Conservation (phyloP, 352 stramenopile species). For the Phytophthora sojae region DNA sequence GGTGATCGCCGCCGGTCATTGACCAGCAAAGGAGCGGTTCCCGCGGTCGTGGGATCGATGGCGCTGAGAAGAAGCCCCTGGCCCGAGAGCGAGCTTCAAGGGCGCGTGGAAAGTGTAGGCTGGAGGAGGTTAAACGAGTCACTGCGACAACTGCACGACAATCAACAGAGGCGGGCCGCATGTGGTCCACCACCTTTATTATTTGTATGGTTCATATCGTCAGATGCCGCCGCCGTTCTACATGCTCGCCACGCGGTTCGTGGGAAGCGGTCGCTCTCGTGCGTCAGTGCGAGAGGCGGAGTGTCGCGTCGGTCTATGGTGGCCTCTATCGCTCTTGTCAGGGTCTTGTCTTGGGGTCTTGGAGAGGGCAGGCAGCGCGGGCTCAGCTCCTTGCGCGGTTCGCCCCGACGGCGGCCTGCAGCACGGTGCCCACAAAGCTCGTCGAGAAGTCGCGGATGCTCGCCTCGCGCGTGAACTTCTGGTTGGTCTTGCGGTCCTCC, state of each 20-base stretch:
- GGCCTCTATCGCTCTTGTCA: slow-evolving; percentile 4
- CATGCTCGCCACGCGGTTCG: slow-evolving; percentile 26
- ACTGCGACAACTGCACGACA: slow-evolving; percentile 31
- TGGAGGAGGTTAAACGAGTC: slow-evolving; percentile 29
- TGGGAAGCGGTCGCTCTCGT: slow-evolving; percentile 9
- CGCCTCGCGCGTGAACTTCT: slow-evolving; percentile 27
- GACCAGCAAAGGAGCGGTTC: slow-evolving; percentile 6
- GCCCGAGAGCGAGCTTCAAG: background rate
- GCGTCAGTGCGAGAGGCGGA: slow-evolving; percentile 27
- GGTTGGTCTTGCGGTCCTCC: slow-evolving; percentile 56
- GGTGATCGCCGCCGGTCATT: background rate
- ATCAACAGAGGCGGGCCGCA: slow-evolving; percentile 19
- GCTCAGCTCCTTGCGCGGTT: slow-evolving; percentile 11
- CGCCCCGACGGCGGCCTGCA: slow-evolving; percentile 41
- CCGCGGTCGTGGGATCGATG: slow-evolving; percentile 12
- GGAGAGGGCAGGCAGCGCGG: background rate
- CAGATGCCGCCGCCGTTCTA: slow-evolving; percentile 6
- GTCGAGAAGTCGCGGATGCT: slow-evolving; percentile 58
- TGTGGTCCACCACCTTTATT: slow-evolving; percentile 22
- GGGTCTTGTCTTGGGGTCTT: slow-evolving; percentile 1
- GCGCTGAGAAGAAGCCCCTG: slow-evolving; percentile 19
- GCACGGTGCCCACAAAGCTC: slow-evolving; percentile 51
- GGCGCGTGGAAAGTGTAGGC: slow-evolving; percentile 1
- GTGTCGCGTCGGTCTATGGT: slow-evolving; percentile 29
- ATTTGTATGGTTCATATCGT: slow-evolving; percentile 15